These are phyloP conservation scores for Nemania sp. DNA, from an alignment of 2,329 filamentous ascomycete species.

Conservation along the genomic window DNA sequence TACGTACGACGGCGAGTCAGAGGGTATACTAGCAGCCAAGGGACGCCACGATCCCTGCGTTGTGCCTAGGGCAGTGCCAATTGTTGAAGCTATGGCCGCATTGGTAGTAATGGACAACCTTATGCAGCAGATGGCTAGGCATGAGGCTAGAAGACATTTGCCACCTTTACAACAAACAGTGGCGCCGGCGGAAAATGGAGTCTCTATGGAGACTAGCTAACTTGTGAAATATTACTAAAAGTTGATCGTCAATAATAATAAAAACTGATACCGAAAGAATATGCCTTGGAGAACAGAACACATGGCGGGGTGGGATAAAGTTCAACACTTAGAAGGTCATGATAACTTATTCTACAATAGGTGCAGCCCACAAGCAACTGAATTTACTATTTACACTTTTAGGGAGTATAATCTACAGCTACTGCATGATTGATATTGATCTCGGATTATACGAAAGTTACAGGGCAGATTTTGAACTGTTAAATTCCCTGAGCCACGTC, in stretches of 20 bases:
- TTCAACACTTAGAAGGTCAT: too few relatives aligned
- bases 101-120: slow-evolving; percentile 88
- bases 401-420: neutral
- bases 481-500: slow-evolving; percentile 56
- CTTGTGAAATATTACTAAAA: slow-evolving; percentile 28
- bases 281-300: neutral
- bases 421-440: neutral
- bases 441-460: slow-evolving; percentile 8
- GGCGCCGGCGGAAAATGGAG: slow-evolving; percentile 49
- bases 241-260: slow-evolving; percentile 3
- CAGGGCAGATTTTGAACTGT: slow-evolving; percentile 3
- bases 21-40: slow-evolving; percentile 88
- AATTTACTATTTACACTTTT: neutral
- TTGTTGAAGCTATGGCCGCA: slow-evolving; percentile 92
- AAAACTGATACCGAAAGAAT: neutral
- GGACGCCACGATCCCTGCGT: slow-evolving; percentile 95
- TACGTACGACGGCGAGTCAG: slow-evolving; percentile 76
- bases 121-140: slow-evolving; percentile 79
- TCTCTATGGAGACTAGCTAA: slow-evolving; percentile 42
- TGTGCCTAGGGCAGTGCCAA: slow-evolving; percentile 82
- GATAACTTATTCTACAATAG: neutral
- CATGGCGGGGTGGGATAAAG: neutral
- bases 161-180: slow-evolving; percentile 55
- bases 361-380: neutral
- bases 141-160: slow-evolving; percentile 60